Evolutionary conservation across 2,329 filamentous ascomycete species (phyloP).

Genomic region (Malbranchea cinnamomea): DNA sequence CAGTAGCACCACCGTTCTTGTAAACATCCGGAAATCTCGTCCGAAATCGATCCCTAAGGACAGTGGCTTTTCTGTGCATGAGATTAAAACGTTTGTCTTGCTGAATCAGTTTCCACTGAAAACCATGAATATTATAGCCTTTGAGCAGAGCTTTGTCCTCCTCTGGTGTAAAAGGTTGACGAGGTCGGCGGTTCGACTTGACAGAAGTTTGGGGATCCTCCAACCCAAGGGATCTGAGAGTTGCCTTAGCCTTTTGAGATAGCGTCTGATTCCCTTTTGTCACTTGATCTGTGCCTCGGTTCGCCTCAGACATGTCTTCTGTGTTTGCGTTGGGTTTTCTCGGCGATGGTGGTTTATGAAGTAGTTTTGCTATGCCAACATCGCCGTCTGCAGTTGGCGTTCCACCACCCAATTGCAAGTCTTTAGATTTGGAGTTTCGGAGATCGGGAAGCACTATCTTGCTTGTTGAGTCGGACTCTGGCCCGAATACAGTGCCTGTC

Average conservation of each 20-base stretch:
- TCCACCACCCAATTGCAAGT: too few species aligned
- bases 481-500: constrained; percentile 6
- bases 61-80: constrained; percentile 38
- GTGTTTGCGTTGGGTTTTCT: too few species aligned
- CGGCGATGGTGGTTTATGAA: too few species aligned
- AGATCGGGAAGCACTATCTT: constrained; percentile 13
- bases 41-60: constrained; percentile 47
- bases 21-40: constrained; percentile 45
- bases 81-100: constrained; percentile 40
- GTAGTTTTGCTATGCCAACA: too few species aligned
- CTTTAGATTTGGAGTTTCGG: too few species aligned
- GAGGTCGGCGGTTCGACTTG: constrained; percentile 36
- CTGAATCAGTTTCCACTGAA: constrained; percentile 45
- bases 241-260: constrained; percentile 19
- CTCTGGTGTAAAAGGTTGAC: constrained; percentile 39
- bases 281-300: too few species aligned
- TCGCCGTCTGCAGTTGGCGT: too few species aligned
- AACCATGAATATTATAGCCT: constrained; percentile 44
- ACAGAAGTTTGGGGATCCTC: constrained; percentile 31
- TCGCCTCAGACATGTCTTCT: too few species aligned
- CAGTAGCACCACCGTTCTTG: constrained; percentile 27
- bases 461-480: constrained; percentile 2
- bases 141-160: constrained; percentile 45
- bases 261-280: constrained; percentile 16
- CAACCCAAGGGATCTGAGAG: constrained; percentile 31